Evolutionary conservation across 306 rosid species (phyloP).

Genomic region (Casuarina equisetifolia): DNA sequence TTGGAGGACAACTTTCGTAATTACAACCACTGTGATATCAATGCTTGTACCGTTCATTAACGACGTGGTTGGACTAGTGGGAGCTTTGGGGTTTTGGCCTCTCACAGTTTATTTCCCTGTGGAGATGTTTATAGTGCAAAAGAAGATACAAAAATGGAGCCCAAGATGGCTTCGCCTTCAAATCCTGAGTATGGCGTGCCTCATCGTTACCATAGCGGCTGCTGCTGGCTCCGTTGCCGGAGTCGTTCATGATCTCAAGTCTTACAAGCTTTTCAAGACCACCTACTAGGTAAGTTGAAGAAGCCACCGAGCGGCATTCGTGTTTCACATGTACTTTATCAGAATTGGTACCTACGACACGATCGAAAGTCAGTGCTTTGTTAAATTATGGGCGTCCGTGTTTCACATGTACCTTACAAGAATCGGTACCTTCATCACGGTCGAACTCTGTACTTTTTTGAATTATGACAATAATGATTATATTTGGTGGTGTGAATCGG

Average conservation of each 20-base stretch:
- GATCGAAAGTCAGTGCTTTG: no score
- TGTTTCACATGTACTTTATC: no score
- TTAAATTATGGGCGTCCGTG: no score
- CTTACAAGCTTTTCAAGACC: slow-evolving; percentile 37
- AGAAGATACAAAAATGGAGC: slow-evolving; percentile 38
- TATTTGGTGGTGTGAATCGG: no score
- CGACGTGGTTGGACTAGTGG: slow-evolving; percentile 58
- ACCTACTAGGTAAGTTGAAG: no score
- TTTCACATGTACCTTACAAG: no score
- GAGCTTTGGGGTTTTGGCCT: slow-evolving; percentile 66
- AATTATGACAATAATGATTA: no score
- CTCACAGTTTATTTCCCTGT: slow-evolving; percentile 55
- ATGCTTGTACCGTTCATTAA: slow-evolving; percentile 62
- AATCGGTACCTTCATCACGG: no score
- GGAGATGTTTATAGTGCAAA: slow-evolving; percentile 52
- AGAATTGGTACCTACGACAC: no score
- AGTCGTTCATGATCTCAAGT: slow-evolving; percentile 36
- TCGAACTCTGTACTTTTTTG: no score
- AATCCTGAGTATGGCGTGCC: slow-evolving; percentile 37
- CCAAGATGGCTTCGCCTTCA: slow-evolving; percentile 49
- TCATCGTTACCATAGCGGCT: slow-evolving; percentile 43
- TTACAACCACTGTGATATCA: slow-evolving; percentile 29
- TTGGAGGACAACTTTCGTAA: slow-evolving; percentile 55
- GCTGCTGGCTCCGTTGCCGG: slow-evolving; percentile 48
- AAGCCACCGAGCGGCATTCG: no score